Base-by-base conservation (phyloP, 2,329 filamentous ascomycete species). In the Plectosphaerella plurivora region DNA sequence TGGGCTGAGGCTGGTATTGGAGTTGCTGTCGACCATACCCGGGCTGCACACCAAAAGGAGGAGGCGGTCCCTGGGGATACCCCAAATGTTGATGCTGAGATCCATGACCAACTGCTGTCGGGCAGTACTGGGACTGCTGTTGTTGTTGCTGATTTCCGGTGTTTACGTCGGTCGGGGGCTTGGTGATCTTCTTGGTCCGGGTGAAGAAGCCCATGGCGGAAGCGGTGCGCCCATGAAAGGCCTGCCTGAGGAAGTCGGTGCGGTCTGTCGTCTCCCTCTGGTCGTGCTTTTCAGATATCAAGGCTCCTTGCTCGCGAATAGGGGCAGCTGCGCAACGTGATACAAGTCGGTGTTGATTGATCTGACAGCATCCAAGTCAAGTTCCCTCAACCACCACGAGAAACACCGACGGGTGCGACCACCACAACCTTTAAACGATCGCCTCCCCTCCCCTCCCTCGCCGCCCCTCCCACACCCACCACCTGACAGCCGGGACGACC, bases 1-100 rank as follows among this genome's bases (percentile, higher is more conserved):
- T 72, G 8, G 75, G 73, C 24, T 66, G 67, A n/a, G 14, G 49
- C 18, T 46, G 50, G 8, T 46, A 46, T n/a, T 44, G 25, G 10
- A 16, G 37, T 10, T 44, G 51, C 50, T 56, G 60, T 28, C 60
- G 56, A 28, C 65, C 63, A 44, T 65, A 64, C 20, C 60, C 60
- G 46, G 55, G 53, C 15, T 63, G 61, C 14, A 24, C 12, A 5
- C 20, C 44, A 45, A 22, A 45, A 5, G 14, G 44, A 24, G 15
- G 44, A 36, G n/a, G 22, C 22, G 22, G n/a, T 5, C 24, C 41
- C 41, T 44, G 41, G 41, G 4, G 6, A 12, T 44, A 18, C 5
- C 41, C 44, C 14, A 14, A 25, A 5, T 9, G 45, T 8, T 20
- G 15, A 8, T 10, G 15, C 20, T 36, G 33, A 8, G 18, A 7